Percentiles rank a stretch among this genome's conserved stretches.
phyloP scores from a whole-genome alignment of 768 basidiomycete genomes.

The Dentipellis sp. region DNA sequence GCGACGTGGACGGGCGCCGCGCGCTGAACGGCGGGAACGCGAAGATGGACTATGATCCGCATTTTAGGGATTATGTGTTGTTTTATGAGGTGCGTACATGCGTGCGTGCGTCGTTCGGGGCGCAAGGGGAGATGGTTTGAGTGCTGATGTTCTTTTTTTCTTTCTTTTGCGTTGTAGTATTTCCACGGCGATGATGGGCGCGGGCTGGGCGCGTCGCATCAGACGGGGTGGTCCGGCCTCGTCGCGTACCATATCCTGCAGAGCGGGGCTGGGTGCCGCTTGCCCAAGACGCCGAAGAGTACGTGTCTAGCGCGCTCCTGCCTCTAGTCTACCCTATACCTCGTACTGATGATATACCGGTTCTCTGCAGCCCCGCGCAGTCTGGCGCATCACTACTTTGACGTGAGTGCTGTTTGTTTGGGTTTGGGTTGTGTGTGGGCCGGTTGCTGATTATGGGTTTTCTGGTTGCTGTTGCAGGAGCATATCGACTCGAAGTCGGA shows the following conservation, averaged over 20 bases:
- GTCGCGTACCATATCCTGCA: conserved; percentile 90
- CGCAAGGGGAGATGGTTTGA: too few species aligned
- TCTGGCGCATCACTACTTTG: conserved; percentile 88
- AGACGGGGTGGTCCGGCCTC: conserved; percentile 95
- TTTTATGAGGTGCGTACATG: conserved; percentile 87
- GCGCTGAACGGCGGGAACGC: conserved; percentile 89
- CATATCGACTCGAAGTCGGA: conserved; percentile 58
- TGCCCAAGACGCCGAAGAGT: conserved; percentile 94
- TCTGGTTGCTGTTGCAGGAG: conserved; percentile 54
- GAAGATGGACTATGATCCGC: conserved; percentile 82
- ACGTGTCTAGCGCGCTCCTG: conserved; percentile 22
- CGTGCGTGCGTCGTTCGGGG: too few species aligned
- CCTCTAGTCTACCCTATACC: neutral
- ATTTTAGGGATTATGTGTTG: conserved; percentile 95
- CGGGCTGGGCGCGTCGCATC: conserved; percentile 95
- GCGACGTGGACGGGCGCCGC: conserved; percentile 76
- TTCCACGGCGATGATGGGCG: conserved; percentile 92
- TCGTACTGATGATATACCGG: too few species aligned
- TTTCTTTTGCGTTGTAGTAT: conserved; percentile 40
- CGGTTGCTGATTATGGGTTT: neutral
- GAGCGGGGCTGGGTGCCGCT: conserved; percentile 77
- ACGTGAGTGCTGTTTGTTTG: conserved; percentile 47
- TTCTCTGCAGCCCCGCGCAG: conserved; percentile 65
- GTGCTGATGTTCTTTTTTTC: neutral
- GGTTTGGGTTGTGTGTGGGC: too few species aligned